Base-by-base conservation (phyloP, 805 yeast species). In the Babjeviella inositovora region DNA sequence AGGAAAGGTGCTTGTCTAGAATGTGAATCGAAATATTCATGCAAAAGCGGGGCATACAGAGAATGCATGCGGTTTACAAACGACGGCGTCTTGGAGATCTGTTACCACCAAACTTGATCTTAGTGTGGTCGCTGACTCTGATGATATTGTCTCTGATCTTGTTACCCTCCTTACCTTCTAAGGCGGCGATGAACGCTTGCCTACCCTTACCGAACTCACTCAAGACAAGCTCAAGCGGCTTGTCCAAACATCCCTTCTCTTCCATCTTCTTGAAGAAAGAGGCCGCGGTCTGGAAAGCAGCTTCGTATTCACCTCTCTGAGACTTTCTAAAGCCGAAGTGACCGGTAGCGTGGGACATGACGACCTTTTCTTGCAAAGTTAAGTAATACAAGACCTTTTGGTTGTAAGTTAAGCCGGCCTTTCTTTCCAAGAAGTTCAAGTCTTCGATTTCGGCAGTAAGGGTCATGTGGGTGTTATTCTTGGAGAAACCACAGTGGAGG, bases 251-350 rank as follows among this genome's bases (percentile, higher is more conserved):
- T 17, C 61, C 62, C 32, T 57, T 62, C 41, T 71, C 77, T 48
- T 68, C 70, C 42, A 87, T 77, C 32, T 60, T 45, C 31, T 70
- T 62, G 48, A 87, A 82, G 50, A 80, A 58, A 32, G 65, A 66
- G 4, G 84, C 56, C 9, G 84, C 56, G 7, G 87, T 74, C 45
- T 84, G 95, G 57, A 75, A 85, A 8, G 76, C 76, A 2, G 94
- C 95, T 50, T 87, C 98, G 40, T 80, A 81, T 46, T 82, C 93
- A 23, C 92, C 81, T 49, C 95, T 70, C 27, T 82, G 82, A 10
- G 90, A 68, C 39, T 84, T 82, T 39, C 82, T 66, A 57, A 84
- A 87, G 3, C 97, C 98, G 24, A 82, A 56, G 41, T 66, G 69
- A 24, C 98, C 98, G 0, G 94, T 75, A 6, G 81, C 65, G 23